Conservation (phyloP, 2,329 filamentous ascomycete genomes). For the Daldinia sp. region DNA sequence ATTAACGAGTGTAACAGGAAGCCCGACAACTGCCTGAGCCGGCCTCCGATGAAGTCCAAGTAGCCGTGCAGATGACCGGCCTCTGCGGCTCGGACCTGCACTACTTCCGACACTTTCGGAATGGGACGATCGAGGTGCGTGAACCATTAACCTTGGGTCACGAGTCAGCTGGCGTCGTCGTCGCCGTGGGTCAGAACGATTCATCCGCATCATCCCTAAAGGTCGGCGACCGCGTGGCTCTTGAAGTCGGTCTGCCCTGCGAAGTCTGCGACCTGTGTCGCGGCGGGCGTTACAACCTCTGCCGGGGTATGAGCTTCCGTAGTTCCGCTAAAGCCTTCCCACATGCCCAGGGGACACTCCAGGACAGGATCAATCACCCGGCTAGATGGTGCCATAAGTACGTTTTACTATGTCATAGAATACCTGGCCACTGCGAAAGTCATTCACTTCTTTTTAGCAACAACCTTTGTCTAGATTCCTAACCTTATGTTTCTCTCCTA, state of each 20-base stretch:
- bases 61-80: constrained; percentile 71
- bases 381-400: constrained; percentile 68
- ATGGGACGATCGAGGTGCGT: constrained; percentile 71
- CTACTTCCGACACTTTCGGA: constrained; percentile 75
- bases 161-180: constrained; percentile 76
- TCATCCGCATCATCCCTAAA: constrained; percentile 66
- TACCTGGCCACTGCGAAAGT: too few relatives aligned
- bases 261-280: constrained; percentile 63
- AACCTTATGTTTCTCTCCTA: constrained; percentile 36
- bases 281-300: constrained; percentile 72
- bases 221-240: constrained; percentile 76
- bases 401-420: constrained; percentile 37
- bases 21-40: constrained; percentile 67
- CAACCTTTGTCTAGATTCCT: not conserved
- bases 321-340: constrained; percentile 68
- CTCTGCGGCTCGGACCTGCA: constrained; percentile 77
- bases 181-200: constrained; percentile 55
- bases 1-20: constrained; percentile 58
- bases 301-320: constrained; percentile 67
- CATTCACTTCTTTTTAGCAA: too few relatives aligned
- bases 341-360: constrained; percentile 70
- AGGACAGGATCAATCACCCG: constrained; percentile 68
- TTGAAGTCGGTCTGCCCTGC: constrained; percentile 69
- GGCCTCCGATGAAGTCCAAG: constrained; percentile 68
- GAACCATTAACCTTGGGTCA: constrained; percentile 71